A percentile compares a stretch with the other conserved stretches of the same genome.
Conservation (phyloP, 352 stramenopile species). For the Phytophthora citricola region DNA sequence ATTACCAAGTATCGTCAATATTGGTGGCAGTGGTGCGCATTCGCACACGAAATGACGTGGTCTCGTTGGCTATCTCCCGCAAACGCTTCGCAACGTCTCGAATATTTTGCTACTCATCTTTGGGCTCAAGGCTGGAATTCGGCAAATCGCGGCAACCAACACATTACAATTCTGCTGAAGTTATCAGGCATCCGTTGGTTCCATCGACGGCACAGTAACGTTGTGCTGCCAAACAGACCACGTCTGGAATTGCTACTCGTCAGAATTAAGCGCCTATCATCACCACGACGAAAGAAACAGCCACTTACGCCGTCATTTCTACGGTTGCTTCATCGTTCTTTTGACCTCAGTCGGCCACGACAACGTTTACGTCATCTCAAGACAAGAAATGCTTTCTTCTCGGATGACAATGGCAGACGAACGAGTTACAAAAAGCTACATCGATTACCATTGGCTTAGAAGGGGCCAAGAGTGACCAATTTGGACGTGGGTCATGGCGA, state of each 20-base stretch:
- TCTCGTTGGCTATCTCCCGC: constrained; percentile 9
- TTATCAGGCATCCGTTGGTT: constrained; percentile 7
- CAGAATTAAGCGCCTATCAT: constrained; percentile 4
- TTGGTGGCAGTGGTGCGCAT: constrained; percentile 21
- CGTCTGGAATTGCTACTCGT: constrained; percentile 4
- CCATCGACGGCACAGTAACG: constrained; percentile 3
- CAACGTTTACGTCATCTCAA: too few relatives aligned
- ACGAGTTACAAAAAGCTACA: too few relatives aligned
- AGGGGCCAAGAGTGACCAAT: constrained; percentile 19
- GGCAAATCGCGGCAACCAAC: not conserved
- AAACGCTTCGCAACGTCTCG: too few relatives aligned
- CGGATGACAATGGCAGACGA: constrained; percentile 10
- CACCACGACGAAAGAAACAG: constrained; percentile 12
- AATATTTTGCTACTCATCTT: too few relatives aligned
- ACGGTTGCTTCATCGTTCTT: constrained; percentile 10
- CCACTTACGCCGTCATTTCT: constrained; percentile 14
- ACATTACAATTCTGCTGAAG: constrained; percentile 7
- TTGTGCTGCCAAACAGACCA: not conserved
- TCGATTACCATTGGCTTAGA: constrained; percentile 3
- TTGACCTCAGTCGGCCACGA: not conserved
- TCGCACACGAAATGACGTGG: constrained; percentile 17
- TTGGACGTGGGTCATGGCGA: constrained; percentile 5
- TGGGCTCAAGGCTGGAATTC: too few relatives aligned
- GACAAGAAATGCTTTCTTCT: not conserved
- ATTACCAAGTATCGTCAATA: too few relatives aligned